phyloP scores from a whole-genome alignment of 805 yeast species.

The Clavispora vitiphila region DNA sequence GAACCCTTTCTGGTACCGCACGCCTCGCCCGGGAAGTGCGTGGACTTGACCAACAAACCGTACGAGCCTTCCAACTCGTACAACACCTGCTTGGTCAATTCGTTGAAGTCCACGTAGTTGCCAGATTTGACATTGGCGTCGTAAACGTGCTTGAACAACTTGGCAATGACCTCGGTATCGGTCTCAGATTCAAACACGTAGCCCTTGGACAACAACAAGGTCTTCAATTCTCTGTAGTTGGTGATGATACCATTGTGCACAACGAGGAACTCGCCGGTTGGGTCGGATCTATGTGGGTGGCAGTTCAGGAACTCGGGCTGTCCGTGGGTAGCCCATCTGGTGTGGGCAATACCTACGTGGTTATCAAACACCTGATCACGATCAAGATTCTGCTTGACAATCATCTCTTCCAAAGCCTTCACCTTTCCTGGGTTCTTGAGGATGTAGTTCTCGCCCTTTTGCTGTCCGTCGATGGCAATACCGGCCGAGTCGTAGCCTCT shows the following conservation, averaged over 20 bases:
- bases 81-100: slow-evolving; percentile 86
- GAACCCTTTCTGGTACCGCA: slow-evolving; percentile 98
- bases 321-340: slow-evolving; percentile 99
- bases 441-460: slow-evolving; percentile 61
- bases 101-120: slow-evolving; percentile 78
- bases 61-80: slow-evolving; percentile 96
- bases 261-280: slow-evolving; percentile 74
- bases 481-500: slow-evolving; percentile 99
- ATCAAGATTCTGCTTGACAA: slow-evolving; percentile 47
- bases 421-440: slow-evolving; percentile 92
- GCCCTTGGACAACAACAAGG: slow-evolving; percentile 76
- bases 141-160: slow-evolving; percentile 84
- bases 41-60: slow-evolving; percentile 88
- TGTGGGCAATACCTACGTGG: slow-evolving; percentile 97
- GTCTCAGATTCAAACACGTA: slow-evolving; percentile 84
- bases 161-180: slow-evolving; percentile 97
- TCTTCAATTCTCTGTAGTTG: slow-evolving; percentile 86
- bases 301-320: slow-evolving; percentile 81
- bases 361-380: slow-evolving; percentile 63
- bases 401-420: slow-evolving; percentile 65
- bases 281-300: slow-evolving; percentile 94
- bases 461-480: slow-evolving; percentile 89
- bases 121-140: slow-evolving; percentile 72
- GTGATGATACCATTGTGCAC: slow-evolving; percentile 99
- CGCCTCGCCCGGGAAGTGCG: slow-evolving; percentile 91